Evolutionary conservation across 2,329 filamentous ascomycete species (phyloP).

Genomic region (Penicillium occitanis): DNA sequence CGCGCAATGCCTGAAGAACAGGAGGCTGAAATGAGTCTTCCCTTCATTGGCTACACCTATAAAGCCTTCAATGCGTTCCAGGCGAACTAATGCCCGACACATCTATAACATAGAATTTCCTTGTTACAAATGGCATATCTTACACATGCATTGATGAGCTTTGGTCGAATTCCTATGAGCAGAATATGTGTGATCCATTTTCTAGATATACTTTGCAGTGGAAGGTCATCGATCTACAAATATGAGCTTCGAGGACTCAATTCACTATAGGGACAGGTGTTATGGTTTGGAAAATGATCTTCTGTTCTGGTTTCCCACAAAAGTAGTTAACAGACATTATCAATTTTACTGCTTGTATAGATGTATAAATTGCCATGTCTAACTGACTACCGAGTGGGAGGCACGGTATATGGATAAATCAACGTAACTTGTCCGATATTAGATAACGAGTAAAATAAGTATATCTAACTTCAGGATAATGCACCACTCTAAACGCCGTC

Average conservation of each 20-base stretch:
- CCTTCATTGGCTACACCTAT: conserved; percentile 95
- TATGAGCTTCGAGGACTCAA: background rate
- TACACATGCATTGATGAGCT: background rate
- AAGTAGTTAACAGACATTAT: background rate
- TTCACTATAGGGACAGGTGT: background rate
- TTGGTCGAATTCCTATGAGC: background rate
- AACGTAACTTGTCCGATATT: background rate
- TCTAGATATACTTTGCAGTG: conserved; percentile 8
- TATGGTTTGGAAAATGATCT: background rate
- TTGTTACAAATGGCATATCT: conserved; percentile 1
- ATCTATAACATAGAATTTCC: conserved; percentile 4
- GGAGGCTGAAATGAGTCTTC: conserved; percentile 90
- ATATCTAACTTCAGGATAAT: background rate
- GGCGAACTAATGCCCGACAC: conserved; percentile 31
- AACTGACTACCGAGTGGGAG: background rate
- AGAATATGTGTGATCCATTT: background rate
- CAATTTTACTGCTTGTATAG: background rate
- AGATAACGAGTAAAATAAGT: background rate
- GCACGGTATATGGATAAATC: background rate
- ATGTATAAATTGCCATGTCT: background rate
- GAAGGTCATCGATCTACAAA: background rate
- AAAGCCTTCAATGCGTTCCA: conserved; percentile 83
- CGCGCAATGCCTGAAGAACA: conserved; percentile 72
- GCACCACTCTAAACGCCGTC: background rate
- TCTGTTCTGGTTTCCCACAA: background rate